These are phyloP conservation scores for Tolypocladium endophyticum DNA, from an alignment of 2,329 filamentous ascomycete species.

Conservation along the genomic window DNA sequence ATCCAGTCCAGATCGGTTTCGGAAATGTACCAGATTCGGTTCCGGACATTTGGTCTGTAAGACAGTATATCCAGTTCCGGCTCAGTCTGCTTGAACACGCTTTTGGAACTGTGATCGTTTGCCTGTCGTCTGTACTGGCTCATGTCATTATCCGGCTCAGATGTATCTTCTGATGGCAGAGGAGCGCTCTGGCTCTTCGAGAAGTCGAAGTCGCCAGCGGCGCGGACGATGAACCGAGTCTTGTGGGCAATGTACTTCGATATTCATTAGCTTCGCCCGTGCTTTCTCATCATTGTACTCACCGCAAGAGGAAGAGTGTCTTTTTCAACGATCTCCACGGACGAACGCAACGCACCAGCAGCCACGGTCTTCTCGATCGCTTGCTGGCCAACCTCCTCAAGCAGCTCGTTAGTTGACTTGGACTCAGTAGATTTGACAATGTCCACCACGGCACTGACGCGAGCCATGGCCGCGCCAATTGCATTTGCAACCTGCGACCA, in stretches of 20 bases:
- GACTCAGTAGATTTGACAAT: slow-evolving; percentile 37
- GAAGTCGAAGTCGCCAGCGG: slow-evolving; percentile 47
- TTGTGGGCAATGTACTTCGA: slow-evolving; percentile 39
- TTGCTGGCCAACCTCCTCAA: slow-evolving; percentile 26
- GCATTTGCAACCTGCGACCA: slow-evolving; percentile 54
- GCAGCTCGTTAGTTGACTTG: slow-evolving; percentile 23
- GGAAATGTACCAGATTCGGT: slow-evolving; percentile 45
- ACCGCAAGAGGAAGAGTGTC: slow-evolving; percentile 43
- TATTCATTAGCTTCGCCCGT: neutral
- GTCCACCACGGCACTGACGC: slow-evolving; percentile 45
- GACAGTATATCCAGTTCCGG: slow-evolving; percentile 21
- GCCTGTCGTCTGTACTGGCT: slow-evolving; percentile 9
- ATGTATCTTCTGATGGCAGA: slow-evolving; percentile 1
- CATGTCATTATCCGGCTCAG: slow-evolving; percentile 7
- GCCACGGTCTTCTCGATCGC: slow-evolving; percentile 33
- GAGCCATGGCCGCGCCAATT: slow-evolving; percentile 52
- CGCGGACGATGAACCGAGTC: slow-evolving; percentile 45
- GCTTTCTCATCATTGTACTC: slow-evolving; percentile 4
- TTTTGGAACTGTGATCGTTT: neutral
- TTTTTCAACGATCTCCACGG: slow-evolving; percentile 38
- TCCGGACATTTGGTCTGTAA: slow-evolving; percentile 38
- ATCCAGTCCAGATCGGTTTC: slow-evolving; percentile 49
- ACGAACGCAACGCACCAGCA: slow-evolving; percentile 32
- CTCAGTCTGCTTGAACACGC: neutral
- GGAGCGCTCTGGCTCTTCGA: slow-evolving; percentile 3